These are phyloP conservation scores for Capsella bursapastoris DNA, from an alignment of 345 rosid species.

Conservation along the genomic window DNA sequence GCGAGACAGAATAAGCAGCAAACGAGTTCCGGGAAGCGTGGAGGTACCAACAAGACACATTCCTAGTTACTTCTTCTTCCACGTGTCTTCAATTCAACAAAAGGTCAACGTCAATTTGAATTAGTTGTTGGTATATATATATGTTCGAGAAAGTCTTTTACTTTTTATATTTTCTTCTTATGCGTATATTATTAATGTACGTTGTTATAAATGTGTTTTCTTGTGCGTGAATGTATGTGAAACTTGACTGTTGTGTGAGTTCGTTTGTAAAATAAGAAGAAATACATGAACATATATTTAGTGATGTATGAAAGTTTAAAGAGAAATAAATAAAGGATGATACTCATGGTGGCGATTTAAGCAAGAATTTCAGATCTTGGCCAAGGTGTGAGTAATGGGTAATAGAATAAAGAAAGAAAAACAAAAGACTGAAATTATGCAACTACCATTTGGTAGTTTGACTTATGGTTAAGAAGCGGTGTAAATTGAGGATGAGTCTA, in stretches of 20 bases:
- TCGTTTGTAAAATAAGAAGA: neutral
- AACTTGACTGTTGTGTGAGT: neutral
- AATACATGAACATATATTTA: neutral
- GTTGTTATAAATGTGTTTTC: neutral
- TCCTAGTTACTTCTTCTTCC: slow-evolving; percentile 6
- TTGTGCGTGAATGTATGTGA: neutral
- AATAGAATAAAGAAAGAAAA: neutral
- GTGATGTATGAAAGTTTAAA: neutral
- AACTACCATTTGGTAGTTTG: neutral
- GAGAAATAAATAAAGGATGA: neutral
- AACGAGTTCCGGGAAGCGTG: slow-evolving; percentile 34
- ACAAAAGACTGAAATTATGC: neutral
- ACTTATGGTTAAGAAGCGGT: neutral
- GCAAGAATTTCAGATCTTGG: neutral
- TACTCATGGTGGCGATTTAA: neutral
- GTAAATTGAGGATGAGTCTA: neutral
- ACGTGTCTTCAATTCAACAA: neutral
- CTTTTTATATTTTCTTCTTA: neutral
- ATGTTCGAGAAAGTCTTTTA: neutral
- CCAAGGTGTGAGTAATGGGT: neutral
- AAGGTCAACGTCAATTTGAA: slow-evolving; percentile 16
- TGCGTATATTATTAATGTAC: neutral
- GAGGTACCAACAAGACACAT: slow-evolving; percentile 20
- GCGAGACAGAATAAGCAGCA: neutral
- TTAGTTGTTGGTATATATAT: neutral